Evolutionary conservation across 1,284 basidiomycete genomes (phyloP), one percentile per base, ranked within the genome.

Genomic region (Butyriboletus appendiculatus): DNA sequence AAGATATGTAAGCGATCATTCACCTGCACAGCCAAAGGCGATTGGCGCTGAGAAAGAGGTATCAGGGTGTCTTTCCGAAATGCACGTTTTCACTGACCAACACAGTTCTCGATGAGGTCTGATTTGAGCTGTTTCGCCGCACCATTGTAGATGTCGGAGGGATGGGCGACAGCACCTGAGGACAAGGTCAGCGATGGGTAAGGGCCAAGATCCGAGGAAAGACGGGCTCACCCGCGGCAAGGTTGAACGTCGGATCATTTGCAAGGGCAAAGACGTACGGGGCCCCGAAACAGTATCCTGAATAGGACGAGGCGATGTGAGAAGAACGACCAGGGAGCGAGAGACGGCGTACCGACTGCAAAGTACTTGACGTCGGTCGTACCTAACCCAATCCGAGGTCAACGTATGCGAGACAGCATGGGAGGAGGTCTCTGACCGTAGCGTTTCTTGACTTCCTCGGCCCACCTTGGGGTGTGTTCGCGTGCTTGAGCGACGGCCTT

Each of bases 281-380:
- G 3, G 74, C 84, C 2, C 82, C 83, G 59, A 84, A 84, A 60
- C 81, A 85, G 59, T 82, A 82, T 16, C 82, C 82, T 82, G n/a
- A 5, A 43, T 16, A 18, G 24, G 4, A 26, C n/a, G 7, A 20
- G 3, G 10, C 18, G 24, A 24, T 3, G 20, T 39, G 38, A 47
- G 34, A 1, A 11, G 24, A 47, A 34, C 20, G 45, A 38, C 11
- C 5, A 20, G 38, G 12, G n/a, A 14, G 0, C n/a, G 18, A 45
- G 33, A 33, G 24, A 37, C 7, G 18, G 18, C 55, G n/a, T 52
- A 75, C 75, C 75, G 28, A 74, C 73, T n/a, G 72, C 68, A 59
- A 61, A 66, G 59, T 76, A 79, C 53, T 72, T 70, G 38, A 69
- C 61, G 16, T 43, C 44, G 10, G 56, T 55, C n/a, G 57, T 68